A percentile compares a stretch with the other conserved stretches of the same genome.
phyloP scores from a whole-genome alignment of 306 rosid genomes.

The Chamaecrista fasciculata region DNA sequence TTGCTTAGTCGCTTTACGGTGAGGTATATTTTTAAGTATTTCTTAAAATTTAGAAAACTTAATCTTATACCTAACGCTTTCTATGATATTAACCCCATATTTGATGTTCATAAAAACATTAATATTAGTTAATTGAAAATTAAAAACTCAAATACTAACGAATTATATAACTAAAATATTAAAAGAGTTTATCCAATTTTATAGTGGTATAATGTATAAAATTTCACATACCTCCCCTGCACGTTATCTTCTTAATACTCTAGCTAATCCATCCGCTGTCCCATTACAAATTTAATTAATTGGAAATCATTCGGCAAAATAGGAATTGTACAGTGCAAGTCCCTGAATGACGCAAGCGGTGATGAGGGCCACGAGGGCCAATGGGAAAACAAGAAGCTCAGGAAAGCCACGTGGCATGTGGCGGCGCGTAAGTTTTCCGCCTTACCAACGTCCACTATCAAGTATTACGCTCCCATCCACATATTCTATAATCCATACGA shows the following conservation, averaged over 20 bases:
- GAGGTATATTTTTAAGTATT: no score
- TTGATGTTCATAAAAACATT: no score
- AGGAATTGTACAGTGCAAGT: background rate
- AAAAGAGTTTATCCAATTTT: no score
- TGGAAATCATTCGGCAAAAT: background rate
- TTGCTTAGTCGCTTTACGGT: background rate
- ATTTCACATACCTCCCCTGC: no score
- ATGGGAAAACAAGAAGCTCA: background rate
- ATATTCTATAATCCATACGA: background rate
- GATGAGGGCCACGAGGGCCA: background rate
- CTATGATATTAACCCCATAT: no score
- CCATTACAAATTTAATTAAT: background rate
- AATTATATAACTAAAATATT: no score
- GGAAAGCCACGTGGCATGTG: conserved; percentile 30
- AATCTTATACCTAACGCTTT: no score
- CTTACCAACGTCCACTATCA: background rate
- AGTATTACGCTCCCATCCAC: background rate
- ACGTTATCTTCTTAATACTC: background rate
- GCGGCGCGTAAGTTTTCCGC: conserved; percentile 17
- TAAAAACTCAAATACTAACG: no score
- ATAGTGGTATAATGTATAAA: no score
- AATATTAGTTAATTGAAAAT: no score
- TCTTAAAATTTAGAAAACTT: no score
- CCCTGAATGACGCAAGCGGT: background rate
- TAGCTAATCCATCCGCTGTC: background rate